Conservation (phyloP, 208 protist species). For the Crithidia mellificae region DNA sequence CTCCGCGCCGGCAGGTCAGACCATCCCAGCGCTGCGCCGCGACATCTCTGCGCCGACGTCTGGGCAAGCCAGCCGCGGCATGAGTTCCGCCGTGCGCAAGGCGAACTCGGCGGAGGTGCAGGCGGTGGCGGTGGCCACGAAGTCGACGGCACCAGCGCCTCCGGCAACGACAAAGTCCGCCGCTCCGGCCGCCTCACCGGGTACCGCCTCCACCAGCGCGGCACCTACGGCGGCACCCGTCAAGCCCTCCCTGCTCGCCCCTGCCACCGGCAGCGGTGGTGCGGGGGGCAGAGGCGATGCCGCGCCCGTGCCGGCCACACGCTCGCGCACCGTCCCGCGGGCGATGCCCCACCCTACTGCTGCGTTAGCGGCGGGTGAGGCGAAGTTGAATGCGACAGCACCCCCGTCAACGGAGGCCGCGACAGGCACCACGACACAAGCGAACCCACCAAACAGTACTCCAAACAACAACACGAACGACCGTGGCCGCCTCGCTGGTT, state of each 20-base stretch:
- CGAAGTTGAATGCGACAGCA: neutral
- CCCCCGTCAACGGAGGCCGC: neutral
- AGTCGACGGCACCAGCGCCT: neutral
- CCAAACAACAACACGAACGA: too few relatives aligned
- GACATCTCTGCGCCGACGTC: neutral
- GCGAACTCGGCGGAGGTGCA: neutral
- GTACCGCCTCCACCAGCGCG: neutral
- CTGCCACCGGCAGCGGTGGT: neutral
- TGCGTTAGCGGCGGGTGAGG: neutral
- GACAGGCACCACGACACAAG: too few relatives aligned
- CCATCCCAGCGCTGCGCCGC: constrained; percentile 1
- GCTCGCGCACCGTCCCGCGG: constrained; percentile 9
- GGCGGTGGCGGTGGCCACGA: neutral
- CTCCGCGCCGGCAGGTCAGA: constrained; percentile 11
- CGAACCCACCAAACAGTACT: too few relatives aligned
- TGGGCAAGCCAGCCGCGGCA: neutral
- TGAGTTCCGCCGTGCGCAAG: neutral
- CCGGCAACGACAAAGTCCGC: too few relatives aligned
- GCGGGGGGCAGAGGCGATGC: neutral
- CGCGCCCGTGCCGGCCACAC: constrained; percentile 2
- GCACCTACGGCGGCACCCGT: constrained; percentile 1
- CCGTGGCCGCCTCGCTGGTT: neutral
- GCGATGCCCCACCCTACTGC: neutral
- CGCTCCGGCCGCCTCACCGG: too few relatives aligned
- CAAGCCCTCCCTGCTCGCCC: neutral